These are phyloP conservation scores for Pichia membranifaciens DNA, from an alignment of 805 yeast species.

Conservation along the genomic window DNA sequence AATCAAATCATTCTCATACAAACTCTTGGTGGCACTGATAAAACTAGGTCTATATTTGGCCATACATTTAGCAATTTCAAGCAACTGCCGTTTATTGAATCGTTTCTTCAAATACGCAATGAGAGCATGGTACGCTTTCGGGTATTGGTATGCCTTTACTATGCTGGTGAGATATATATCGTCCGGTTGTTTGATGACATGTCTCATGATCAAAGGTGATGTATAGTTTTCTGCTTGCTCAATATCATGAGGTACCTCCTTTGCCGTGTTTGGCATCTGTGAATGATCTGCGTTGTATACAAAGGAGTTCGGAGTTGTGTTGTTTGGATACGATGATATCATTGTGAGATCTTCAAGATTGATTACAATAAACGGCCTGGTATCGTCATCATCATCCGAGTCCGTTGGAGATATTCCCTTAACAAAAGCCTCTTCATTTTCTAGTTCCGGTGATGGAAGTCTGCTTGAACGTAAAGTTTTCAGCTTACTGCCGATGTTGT, in stretches of 20 bases:
- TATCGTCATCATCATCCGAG: conserved; percentile 20
- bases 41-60: conserved; percentile 71
- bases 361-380: conserved; percentile 29
- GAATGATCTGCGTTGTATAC: conserved; percentile 47
- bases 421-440: neutral
- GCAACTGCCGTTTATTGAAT: conserved; percentile 36
- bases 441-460: neutral
- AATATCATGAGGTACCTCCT: conserved; percentile 37
- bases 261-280: conserved; percentile 45
- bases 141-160: conserved; percentile 51
- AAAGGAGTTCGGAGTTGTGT: conserved; percentile 36
- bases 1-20: conserved; percentile 65
- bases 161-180: conserved; percentile 39
- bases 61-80: conserved; percentile 48
- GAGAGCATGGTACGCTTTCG: conserved; percentile 56
- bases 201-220: conserved; percentile 52
- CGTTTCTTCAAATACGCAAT: conserved; percentile 49
- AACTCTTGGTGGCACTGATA: conserved; percentile 66
- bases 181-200: conserved; percentile 48
- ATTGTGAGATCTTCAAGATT: conserved; percentile 24
- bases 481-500: neutral
- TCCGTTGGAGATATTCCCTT: neutral
- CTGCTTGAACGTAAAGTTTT: neutral
- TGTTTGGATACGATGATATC: conserved; percentile 30
- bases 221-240: conserved; percentile 40